These are phyloP conservation scores for Talaromyces islandicus DNA, from an alignment of 2,329 filamentous ascomycete species.

Conservation along the genomic window DNA sequence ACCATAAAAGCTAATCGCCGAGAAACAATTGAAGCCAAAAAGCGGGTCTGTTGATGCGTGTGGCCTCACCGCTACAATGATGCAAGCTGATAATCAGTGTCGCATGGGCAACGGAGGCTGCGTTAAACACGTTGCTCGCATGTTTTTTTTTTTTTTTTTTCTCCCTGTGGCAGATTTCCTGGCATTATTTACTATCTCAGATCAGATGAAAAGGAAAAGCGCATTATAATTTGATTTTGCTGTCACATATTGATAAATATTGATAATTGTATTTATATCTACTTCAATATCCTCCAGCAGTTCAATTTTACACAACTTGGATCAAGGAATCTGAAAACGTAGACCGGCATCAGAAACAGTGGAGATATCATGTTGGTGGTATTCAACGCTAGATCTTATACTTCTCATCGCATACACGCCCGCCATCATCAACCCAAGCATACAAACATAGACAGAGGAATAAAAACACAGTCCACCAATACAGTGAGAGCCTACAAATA, in stretches of 20 bases:
- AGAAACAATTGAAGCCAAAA: not conserved
- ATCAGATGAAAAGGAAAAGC: too few species aligned
- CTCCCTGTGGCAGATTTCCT: too few species aligned
- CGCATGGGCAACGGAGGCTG: not conserved
- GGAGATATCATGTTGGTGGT: not conserved
- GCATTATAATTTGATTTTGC: too few species aligned
- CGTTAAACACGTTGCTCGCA: too few species aligned
- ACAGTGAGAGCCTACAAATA: constrained; percentile 8
- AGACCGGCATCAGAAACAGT: not conserved
- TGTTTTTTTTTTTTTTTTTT: too few species aligned
- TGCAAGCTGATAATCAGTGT: not conserved
- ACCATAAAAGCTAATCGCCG: not conserved
- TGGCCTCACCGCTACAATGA: not conserved
- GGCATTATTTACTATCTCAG: too few species aligned
- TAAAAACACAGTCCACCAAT: not conserved
- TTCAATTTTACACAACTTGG: too few species aligned
- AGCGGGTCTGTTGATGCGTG: not conserved
- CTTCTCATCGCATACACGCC: not conserved
- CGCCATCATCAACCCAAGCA: not conserved
- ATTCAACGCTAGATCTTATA: not conserved
- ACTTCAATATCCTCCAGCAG: too few species aligned
- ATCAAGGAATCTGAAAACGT: not conserved
- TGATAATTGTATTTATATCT: too few species aligned
- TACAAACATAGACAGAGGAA: not conserved
- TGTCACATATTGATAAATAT: too few species aligned